Evolutionary conservation across 805 yeast genomes (phyloP).

Genomic region (Hemisphaericaspora nanyangensis): DNA sequence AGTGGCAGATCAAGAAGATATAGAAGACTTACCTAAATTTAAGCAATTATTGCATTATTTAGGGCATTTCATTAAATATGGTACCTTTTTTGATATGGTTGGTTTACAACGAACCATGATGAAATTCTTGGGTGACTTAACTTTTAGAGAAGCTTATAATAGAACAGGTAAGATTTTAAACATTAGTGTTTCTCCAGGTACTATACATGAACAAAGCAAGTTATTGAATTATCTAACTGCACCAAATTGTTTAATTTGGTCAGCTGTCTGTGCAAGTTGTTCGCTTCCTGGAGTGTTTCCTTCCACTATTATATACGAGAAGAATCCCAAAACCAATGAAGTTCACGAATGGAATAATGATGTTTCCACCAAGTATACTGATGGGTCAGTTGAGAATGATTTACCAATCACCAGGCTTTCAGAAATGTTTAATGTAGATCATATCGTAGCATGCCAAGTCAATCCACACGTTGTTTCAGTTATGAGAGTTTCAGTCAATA

Average conservation of each 20-base stretch:
- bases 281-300: constrained; percentile 91
- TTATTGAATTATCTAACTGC: constrained; percentile 76
- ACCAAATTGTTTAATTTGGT: constrained; percentile 79
- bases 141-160: constrained; percentile 92
- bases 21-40: constrained; percentile 30
- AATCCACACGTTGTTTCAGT: constrained; percentile 95
- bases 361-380: constrained; percentile 76
- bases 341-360: constrained; percentile 78
- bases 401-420: constrained; percentile 84
- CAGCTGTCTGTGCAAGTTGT: constrained; percentile 91
- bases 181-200: constrained; percentile 89
- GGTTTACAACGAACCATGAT: constrained; percentile 72
- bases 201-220: constrained; percentile 87
- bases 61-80: constrained; percentile 66
- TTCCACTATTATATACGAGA: constrained; percentile 80
- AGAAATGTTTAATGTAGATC: constrained; percentile 97
- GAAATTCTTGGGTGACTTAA: constrained; percentile 78
- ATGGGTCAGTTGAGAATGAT: constrained; percentile 95
- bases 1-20: constrained; percentile 41
- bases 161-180: constrained; percentile 91
- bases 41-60: constrained; percentile 40
- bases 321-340: constrained; percentile 67
- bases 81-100: constrained; percentile 82
- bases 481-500: constrained; percentile 61
- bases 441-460: constrained; percentile 95